A percentile compares a stretch with the other conserved stretches of the same genome.
Conservation (phyloP, 2,329 filamentous ascomycete species). For the Diaporthe eres region DNA sequence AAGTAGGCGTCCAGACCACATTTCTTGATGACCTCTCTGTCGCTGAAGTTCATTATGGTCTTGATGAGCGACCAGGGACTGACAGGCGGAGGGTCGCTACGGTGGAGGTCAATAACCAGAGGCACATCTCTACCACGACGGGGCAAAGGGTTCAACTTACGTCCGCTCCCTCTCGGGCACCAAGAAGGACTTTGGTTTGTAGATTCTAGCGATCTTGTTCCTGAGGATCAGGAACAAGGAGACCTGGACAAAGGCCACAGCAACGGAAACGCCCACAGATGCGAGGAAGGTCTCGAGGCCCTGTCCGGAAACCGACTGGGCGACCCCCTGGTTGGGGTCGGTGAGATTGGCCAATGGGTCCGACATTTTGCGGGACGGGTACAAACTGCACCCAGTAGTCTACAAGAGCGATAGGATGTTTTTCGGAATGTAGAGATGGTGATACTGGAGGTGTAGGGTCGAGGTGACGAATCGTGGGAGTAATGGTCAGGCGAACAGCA, state of each 20-base stretch:
- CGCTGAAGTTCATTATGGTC: slow-evolving; percentile 76
- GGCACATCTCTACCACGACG: no score
- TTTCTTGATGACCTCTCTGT: slow-evolving; percentile 91
- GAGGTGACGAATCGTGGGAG: neutral
- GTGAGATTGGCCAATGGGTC: slow-evolving; percentile 37
- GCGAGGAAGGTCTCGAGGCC: slow-evolving; percentile 73
- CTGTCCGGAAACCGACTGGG: slow-evolving; percentile 56
- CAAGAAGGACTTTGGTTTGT: slow-evolving; percentile 87
- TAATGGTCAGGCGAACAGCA: slow-evolving; percentile 31
- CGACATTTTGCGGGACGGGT: slow-evolving; percentile 12
- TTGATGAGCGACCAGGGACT: slow-evolving; percentile 66
- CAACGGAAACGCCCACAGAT: slow-evolving; percentile 72
- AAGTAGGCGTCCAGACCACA: slow-evolving; percentile 98
- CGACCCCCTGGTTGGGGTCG: slow-evolving; percentile 43
- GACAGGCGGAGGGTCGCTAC: slow-evolving; percentile 72
- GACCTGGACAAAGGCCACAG: slow-evolving; percentile 75
- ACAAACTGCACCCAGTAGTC: neutral
- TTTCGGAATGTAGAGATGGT: neutral
- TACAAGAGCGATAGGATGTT: neutral
- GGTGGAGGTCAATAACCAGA: neutral
- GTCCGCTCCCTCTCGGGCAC: slow-evolving; percentile 89
- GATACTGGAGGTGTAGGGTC: neutral
- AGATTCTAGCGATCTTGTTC: slow-evolving; percentile 85
- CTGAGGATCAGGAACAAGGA: slow-evolving; percentile 82
- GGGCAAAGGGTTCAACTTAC: slow-evolving; percentile 6